Evolutionary conservation across 441 rosid species (phyloP), one percentile per base, ranked within the genome.

Genomic region (Bruguiera hainesii): DNA sequence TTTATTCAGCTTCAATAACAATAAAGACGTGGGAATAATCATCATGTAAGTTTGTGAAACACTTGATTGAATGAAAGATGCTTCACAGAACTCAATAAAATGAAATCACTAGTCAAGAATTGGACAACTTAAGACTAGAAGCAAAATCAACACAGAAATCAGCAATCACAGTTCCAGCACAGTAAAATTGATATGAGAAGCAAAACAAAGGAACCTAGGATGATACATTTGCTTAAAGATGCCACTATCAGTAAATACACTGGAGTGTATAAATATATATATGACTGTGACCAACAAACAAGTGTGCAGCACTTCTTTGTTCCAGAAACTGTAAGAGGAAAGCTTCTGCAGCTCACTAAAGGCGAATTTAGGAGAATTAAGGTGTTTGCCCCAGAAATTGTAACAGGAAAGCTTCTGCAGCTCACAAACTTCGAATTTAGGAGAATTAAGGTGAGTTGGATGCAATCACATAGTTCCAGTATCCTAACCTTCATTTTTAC

Each of bases 81-180:
- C 77, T 70, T 67, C 81, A 70, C 46, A 63, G 61, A 68, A 76
- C 69, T 71, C 77, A 71, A 56, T 66, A 58, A 73, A 68, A 70
- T 68, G 68, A 75, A 72, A 80, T 31, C 56, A 63, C 63, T 49
- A 37, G 70, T 78, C 71, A 75, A 75, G 56, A 55, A 64, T 33
- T 19, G 51, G 65, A 76, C 55, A 75, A 57, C 63, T 60, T 70
- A 64, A 65, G 64, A 62, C 65, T 52, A 61, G 33, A 70, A 25
- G 21, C 21, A 64, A 53, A 69, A 28, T 35, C 10, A 10, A 57
- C 49, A 7, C 37, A 30, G 16, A n/a, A 49, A 25, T 61, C 63
- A 48, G 57, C 60, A 20, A 35, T 52, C 37, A 31, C 10, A 28
- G 23, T 29, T 25, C 51, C 23, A 1, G 10, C 6, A 55, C 15